A percentile compares a stretch with the other conserved stretches of the same genome.
These are phyloP conservation scores for Coniosporium tulheliwenetii DNA, from an alignment of 2,329 filamentous ascomycete genomes.

Conservation along the genomic window DNA sequence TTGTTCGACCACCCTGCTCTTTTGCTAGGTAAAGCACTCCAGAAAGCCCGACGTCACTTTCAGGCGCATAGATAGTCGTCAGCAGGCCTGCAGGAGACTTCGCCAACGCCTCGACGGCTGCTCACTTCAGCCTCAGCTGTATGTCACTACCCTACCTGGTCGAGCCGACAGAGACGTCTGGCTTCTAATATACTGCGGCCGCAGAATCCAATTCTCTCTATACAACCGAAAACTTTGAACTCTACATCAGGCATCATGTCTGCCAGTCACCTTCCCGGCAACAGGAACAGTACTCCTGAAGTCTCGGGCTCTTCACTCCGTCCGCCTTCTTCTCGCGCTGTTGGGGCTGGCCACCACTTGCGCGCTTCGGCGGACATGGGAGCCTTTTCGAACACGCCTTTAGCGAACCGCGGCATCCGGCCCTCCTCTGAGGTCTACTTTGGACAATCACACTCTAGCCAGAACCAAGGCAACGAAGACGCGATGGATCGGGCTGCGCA, in stretches of 20 bases:
- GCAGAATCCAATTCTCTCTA: neutral
- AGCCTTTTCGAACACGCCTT: conserved; percentile 51
- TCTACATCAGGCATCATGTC: conserved; percentile 19
- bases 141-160: conserved; percentile 1
- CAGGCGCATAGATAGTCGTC: too few relatives aligned
- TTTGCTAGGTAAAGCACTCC: too few relatives aligned
- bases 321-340: conserved; percentile 61
- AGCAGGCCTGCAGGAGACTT: neutral
- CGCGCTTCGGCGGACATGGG: conserved; percentile 95
- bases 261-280: conserved; percentile 36
- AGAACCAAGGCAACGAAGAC: conserved; percentile 61
- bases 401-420: conserved; percentile 64
- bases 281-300: conserved; percentile 96
- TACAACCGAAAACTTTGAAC: neutral
- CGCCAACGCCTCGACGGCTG: conserved; percentile 1
- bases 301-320: conserved; percentile 70
- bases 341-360: conserved; percentile 70
- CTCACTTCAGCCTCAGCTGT: conserved; percentile 1
- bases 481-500: conserved; percentile 85
- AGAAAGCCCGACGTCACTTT: too few relatives aligned
- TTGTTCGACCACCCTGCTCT: too few relatives aligned
- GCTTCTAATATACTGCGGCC: neutral
- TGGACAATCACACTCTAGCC: conserved; percentile 56
- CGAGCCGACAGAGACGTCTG: conserved; percentile 1
- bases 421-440: conserved; percentile 90